A percentile compares a stretch with the other conserved stretches of the same genome.
Evolutionary conservation across 2,329 filamentous ascomycete genomes (phyloP).

Genomic region (Stachybotrys chartarum): DNA sequence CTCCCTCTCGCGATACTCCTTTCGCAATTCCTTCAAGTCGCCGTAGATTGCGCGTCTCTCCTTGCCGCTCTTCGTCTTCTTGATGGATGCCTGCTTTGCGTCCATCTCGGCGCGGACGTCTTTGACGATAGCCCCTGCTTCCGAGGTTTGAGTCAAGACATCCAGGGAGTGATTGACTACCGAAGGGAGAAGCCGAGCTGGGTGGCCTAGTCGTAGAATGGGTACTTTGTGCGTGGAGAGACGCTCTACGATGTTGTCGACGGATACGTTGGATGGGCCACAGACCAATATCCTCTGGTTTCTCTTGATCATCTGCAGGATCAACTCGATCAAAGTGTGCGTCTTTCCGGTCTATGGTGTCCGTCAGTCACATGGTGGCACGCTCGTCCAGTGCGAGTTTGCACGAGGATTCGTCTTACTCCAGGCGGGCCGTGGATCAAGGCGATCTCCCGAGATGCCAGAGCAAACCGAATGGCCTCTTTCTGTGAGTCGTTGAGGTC

Average conservation of each 20-base stretch:
- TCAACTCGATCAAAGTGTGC: conserved; percentile 90
- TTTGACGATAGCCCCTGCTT: conserved; percentile 80
- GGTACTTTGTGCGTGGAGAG: conserved; percentile 77
- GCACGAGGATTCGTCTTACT: conserved; percentile 27
- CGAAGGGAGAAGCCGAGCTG: conserved; percentile 79
- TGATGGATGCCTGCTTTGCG: conserved; percentile 77
- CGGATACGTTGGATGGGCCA: conserved; percentile 91
- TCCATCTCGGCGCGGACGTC: conserved; percentile 94
- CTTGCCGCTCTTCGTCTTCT: conserved; percentile 74
- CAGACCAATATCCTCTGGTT: conserved; percentile 80
- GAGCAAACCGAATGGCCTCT: conserved; percentile 69
- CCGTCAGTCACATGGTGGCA: conserved; percentile 4
- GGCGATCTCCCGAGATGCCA: conserved; percentile 74
- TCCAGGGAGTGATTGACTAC: conserved; percentile 88
- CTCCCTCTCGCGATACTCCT: conserved; percentile 84
- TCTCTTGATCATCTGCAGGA: conserved; percentile 76
- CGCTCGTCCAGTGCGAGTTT: background rate
- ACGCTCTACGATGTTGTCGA: conserved; percentile 96
- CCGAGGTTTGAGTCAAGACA: conserved; percentile 81
- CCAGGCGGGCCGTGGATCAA: conserved; percentile 93
- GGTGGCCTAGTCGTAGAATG: conserved; percentile 86
- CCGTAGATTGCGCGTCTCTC: conserved; percentile 77
- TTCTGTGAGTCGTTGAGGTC: conserved; percentile 60
- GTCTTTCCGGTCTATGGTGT: conserved; percentile 77
- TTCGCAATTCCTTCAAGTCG: conserved; percentile 77